A percentile compares a stretch with the other conserved stretches of the same genome.
Evolutionary conservation across 2,329 filamentous ascomycete species (phyloP).

Genomic region (Pyricularia sp.): DNA sequence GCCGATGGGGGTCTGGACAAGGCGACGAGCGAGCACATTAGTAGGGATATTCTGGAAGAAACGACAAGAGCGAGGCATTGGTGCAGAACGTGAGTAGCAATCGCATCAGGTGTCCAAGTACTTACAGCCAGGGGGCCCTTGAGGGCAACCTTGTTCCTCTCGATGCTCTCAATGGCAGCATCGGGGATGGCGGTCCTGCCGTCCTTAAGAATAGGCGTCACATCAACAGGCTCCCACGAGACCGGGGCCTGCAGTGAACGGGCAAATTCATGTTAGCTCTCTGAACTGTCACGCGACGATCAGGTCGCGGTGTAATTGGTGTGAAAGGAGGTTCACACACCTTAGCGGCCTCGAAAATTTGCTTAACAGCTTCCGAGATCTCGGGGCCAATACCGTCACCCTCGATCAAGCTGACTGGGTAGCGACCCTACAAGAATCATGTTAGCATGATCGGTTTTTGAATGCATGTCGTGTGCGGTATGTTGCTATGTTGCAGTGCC

Average conservation of each 20-base stretch:
- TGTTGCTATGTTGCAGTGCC: slow-evolving; percentile 7
- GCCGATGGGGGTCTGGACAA: slow-evolving; percentile 73
- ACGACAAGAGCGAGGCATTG: not conserved
- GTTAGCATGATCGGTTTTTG: slow-evolving; percentile 13
- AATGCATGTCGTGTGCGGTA: slow-evolving; percentile 5
- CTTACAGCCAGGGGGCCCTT: slow-evolving; percentile 94
- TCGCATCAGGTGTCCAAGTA: slow-evolving; percentile 12
- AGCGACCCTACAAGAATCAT: slow-evolving; percentile 62
- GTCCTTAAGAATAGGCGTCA: slow-evolving; percentile 86
- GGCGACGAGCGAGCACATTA: not conserved
- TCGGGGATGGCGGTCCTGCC: slow-evolving; percentile 94
- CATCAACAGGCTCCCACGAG: slow-evolving; percentile 95
- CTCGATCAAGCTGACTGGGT: slow-evolving; percentile 93
- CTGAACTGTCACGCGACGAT: not conserved
- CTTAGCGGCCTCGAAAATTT: slow-evolving; percentile 93
- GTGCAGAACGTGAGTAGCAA: not conserved
- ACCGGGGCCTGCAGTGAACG: slow-evolving; percentile 63
- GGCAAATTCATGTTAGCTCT: slow-evolving; percentile 19
- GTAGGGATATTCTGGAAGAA: not conserved
- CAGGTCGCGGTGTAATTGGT: no score
- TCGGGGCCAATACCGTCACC: slow-evolving; percentile 98
- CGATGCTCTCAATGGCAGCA: slow-evolving; percentile 85
- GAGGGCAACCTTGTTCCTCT: slow-evolving; percentile 91
- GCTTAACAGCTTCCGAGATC: slow-evolving; percentile 96
- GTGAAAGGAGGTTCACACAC: slow-evolving; percentile 36